Percentiles rank a stretch among this genome's conserved stretches.
These are phyloP conservation scores for Fusarium humuli DNA, from an alignment of 2,329 filamentous ascomycete species.

Conservation along the genomic window DNA sequence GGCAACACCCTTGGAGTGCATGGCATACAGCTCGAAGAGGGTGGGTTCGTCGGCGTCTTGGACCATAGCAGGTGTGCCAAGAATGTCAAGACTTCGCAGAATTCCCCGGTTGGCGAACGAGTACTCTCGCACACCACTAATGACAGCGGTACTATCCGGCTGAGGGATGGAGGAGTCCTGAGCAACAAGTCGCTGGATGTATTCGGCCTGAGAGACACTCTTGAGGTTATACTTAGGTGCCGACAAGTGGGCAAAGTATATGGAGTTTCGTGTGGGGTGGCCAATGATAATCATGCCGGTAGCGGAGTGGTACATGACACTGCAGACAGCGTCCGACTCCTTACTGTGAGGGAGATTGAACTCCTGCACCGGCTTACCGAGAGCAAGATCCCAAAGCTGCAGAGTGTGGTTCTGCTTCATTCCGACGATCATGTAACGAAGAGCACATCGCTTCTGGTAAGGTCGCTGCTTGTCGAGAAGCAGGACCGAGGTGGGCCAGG, in stretches of 20 bases:
- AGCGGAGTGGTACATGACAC: constrained; percentile 90
- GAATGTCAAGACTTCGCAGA: constrained; percentile 89
- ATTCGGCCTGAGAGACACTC: constrained; percentile 87
- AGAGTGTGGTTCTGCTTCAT: constrained; percentile 99
- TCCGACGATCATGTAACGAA: constrained; percentile 95
- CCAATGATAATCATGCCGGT: constrained; percentile 95
- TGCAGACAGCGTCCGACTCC: constrained; percentile 97
- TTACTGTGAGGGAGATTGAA: constrained; percentile 96
- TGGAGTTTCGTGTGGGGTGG: constrained; percentile 94
- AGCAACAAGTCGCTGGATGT: constrained; percentile 80
- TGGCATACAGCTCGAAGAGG: constrained; percentile 94
- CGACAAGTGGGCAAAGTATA: constrained; percentile 96
- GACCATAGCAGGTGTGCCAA: constrained; percentile 75
- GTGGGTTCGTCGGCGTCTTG: constrained; percentile 75
- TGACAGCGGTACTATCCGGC: constrained; percentile 94
- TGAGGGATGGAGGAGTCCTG: constrained; percentile 80
- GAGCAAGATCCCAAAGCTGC: constrained; percentile 96
- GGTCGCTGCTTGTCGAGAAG: constrained; percentile 96
- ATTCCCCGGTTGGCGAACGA: constrained; percentile 88
- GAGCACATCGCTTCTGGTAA: constrained; percentile 87
- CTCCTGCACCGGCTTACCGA: constrained; percentile 96
- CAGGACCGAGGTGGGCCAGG: constrained; percentile 95
- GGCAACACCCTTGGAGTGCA: constrained; percentile 98
- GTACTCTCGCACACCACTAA: constrained; percentile 96
- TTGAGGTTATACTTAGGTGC: constrained; percentile 91